Percentiles rank a stretch among this genome's conserved stretches.
These are phyloP conservation scores for Thielaviopsis musarum DNA, from an alignment of 2,329 filamentous ascomycete species.

Conservation along the genomic window DNA sequence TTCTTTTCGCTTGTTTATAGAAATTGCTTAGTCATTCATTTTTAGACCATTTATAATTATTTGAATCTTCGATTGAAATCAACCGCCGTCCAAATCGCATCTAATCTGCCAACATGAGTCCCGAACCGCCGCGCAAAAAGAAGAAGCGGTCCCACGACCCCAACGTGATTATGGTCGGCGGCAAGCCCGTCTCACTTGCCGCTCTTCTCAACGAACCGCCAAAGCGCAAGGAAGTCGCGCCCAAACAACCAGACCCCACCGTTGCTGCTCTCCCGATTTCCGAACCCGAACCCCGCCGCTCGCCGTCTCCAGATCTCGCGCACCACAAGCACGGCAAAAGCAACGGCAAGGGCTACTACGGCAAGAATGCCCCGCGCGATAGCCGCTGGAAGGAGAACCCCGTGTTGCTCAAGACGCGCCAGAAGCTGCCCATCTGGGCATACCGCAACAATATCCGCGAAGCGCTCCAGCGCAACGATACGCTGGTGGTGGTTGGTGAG, in stretches of 20 bases:
- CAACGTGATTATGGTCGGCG: constrained; percentile 28
- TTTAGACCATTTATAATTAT: too few species aligned
- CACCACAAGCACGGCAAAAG: not conserved
- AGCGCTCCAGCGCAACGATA: constrained; percentile 44
- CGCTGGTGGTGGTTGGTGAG: constrained; percentile 78
- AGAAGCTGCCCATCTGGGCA: constrained; percentile 65
- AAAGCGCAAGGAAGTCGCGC: constrained; percentile 2
- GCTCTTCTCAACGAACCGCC: constrained; percentile 28
- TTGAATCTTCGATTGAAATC: too few species aligned
- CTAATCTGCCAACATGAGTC: not conserved
- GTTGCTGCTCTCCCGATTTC: not conserved
- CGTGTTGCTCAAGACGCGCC: constrained; percentile 31
- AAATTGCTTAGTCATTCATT: too few species aligned
- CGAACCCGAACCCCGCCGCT: not conserved
- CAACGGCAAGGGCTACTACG: not conserved
- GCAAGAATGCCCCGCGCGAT: not conserved
- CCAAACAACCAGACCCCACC: constrained; percentile 30
- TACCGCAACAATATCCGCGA: constrained; percentile 53
- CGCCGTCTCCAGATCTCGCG: not conserved
- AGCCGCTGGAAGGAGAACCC: constrained; percentile 17
- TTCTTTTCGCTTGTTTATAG: too few species aligned
- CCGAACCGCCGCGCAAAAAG: constrained; percentile 21
- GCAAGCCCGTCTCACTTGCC: constrained; percentile 31
- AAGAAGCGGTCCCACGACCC: constrained; percentile 20
- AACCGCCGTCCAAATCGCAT: too few species aligned